These are phyloP conservation scores for Fraxinus pennsylvanica DNA, from an alignment of 257 asterid species.

Conservation along the genomic window DNA sequence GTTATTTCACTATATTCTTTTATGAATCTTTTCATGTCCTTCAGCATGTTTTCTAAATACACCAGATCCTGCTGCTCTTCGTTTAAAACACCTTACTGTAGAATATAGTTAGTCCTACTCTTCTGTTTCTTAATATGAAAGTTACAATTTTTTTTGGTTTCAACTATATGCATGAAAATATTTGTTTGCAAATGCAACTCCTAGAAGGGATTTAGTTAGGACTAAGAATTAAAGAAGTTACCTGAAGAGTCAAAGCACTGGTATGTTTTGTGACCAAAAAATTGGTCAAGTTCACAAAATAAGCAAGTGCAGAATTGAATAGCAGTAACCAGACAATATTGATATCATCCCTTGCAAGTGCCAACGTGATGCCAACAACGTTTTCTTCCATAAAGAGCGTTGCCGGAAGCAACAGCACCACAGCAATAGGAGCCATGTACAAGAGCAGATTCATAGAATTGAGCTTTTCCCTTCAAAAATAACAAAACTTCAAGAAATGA, in stretches of 20 bases:
- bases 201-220: background rate
- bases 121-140: background rate
- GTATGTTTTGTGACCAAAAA: constrained; percentile 73
- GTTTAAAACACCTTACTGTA: background rate
- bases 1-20: background rate
- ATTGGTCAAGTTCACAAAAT: constrained; percentile 66
- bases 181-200: background rate
- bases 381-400: constrained; percentile 61
- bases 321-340: constrained; percentile 59
- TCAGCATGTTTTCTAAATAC: background rate
- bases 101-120: background rate
- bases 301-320: constrained; percentile 65
- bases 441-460: constrained; percentile 66
- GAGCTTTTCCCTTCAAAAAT: constrained; percentile 52
- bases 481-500: constrained; percentile 32
- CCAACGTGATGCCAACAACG: constrained; percentile 62
- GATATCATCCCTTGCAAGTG: constrained; percentile 56
- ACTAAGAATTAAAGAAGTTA: constrained; percentile 27
- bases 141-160: background rate
- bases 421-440: constrained; percentile 73
- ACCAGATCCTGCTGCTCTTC: constrained; percentile 1
- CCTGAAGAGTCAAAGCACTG: constrained; percentile 71
- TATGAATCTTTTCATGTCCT: background rate
- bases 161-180: background rate
- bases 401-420: constrained; percentile 57